Percentiles rank a stretch among this genome's conserved stretches.
Conservation (phyloP, 768 basidiomycete genomes). For the Lactarius deliciosus region DNA sequence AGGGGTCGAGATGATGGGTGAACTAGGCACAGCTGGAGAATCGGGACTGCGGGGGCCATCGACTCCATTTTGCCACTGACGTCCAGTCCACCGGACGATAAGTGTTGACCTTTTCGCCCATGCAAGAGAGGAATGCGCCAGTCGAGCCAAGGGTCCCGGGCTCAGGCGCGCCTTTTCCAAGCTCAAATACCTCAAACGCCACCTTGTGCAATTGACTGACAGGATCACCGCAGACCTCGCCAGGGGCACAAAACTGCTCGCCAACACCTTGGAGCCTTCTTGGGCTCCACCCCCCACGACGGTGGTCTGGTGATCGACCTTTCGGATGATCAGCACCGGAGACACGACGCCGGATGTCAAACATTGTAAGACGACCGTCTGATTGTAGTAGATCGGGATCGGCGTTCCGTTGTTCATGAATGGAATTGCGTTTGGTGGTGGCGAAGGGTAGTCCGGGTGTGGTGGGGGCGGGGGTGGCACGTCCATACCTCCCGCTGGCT, state of each 20-base stretch:
- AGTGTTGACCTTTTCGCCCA: conserved; percentile 92
- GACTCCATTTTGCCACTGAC: conserved; percentile 55
- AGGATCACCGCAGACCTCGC: conserved; percentile 90
- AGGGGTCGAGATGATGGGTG: conserved; percentile 66
- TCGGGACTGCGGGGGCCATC: conserved; percentile 45
- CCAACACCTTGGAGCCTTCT: conserved; percentile 83
- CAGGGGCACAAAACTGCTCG: conserved; percentile 77
- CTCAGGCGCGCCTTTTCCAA: conserved; percentile 64
- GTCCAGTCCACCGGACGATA: conserved; percentile 81
- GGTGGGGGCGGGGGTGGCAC: conserved; percentile 78
- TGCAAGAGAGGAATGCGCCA: conserved; percentile 85
- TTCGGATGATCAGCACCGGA: conserved; percentile 90
- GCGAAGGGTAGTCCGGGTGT: conserved; percentile 87
- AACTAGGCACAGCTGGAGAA: conserved; percentile 55
- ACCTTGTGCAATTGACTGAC: conserved; percentile 97
- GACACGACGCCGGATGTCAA: conserved; percentile 91
- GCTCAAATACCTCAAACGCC: conserved; percentile 87
- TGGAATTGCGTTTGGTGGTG: conserved; percentile 86
- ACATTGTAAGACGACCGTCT: conserved; percentile 93
- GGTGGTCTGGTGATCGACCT: conserved; percentile 87
- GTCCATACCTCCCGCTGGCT: conserved; percentile 74
- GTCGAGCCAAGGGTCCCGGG: conserved; percentile 74
- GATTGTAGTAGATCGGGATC: conserved; percentile 94
- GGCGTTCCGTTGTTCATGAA: conserved; percentile 81
- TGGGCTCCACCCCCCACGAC: conserved; percentile 90